Evolutionary conservation across 306 rosid species (phyloP), one percentile per base, ranked within the genome.

Genomic region (Mimosa bimucronata): DNA sequence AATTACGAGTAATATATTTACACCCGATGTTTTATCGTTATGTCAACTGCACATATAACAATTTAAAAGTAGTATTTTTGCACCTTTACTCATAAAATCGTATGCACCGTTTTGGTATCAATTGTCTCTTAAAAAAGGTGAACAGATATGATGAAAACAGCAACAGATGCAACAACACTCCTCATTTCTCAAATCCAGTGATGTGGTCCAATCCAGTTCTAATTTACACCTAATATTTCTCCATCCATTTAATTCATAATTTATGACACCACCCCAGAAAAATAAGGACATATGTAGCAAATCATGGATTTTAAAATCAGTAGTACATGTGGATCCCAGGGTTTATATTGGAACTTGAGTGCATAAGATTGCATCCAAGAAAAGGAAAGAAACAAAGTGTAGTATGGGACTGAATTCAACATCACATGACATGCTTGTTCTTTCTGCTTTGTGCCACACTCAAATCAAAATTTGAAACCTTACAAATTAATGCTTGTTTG

Each of bases 391-490:
- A 23, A 25, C 7, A 23, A 11, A 23, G 65, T 23, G 30, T 23
- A 28, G 14, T 7, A 11, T 58, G 31, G 16, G 66, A 16, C 30
- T 57, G 26, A 53, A 61, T 66, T 13, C 7, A 21, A 26, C 79
- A 45, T 16, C 66, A 74, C 74, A 81, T 74, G 81, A n/a, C 34
- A 55, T 73, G 82, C n/a, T 78, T 28, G 66, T 15, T 12, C 65
- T 26, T 18, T 12, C 3, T 19, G 1, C 12, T 29, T 15, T 66
- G 46, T 50, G 37, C 70, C 70, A 61, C 42, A 57, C 40, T 40
- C 69, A 60, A 5, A n/a, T 77, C 69, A 16, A 64, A 14, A 31
- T 62, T 62, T 30, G n/a, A 29, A 73, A 67, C 70, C 58, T 74
- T 44, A 11, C 52, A 40, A 34, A 34, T 34, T 34, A 70, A 50